Evolutionary conservation across 164 flowering plant genomes (phyloP).

Genomic region (Euptelea pleiosperma): DNA sequence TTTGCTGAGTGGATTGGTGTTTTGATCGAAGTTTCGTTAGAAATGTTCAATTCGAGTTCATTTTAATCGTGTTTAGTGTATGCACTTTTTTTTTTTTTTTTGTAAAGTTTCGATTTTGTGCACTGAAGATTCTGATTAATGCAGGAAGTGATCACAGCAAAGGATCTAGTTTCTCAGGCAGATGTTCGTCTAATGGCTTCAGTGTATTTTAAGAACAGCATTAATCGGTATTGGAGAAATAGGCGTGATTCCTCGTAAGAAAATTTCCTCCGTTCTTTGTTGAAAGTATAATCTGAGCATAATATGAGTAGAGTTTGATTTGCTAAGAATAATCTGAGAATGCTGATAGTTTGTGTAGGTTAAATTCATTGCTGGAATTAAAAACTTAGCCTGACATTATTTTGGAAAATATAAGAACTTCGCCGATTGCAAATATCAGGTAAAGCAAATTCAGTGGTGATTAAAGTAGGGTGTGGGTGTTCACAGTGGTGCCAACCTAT

Average conservation of each 20-base stretch:
- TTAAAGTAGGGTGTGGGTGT: too few species aligned
- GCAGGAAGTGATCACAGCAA: slow-evolving; percentile 84
- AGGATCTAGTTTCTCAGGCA: slow-evolving; percentile 61
- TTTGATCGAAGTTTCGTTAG: slow-evolving; percentile 1
- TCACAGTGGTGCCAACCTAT: too few species aligned
- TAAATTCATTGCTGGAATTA: neutral
- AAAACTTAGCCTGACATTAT: too few species aligned
- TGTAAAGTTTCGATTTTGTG: neutral
- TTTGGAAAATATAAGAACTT: too few species aligned
- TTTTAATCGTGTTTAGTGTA: neutral
- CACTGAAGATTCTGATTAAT: neutral
- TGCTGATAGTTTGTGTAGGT: neutral
- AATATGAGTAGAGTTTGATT: neutral
- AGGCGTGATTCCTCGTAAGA: slow-evolving; percentile 64
- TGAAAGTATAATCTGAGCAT: neutral
- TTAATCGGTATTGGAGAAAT: slow-evolving; percentile 80
- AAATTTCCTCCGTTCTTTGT: neutral
- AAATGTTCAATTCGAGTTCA: neutral
- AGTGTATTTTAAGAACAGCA: slow-evolving; percentile 81
- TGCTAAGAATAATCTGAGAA: neutral
- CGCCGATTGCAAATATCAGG: too few species aligned
- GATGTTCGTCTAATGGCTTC: slow-evolving; percentile 90
- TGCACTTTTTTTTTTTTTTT: too few species aligned
- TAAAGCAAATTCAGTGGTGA: too few species aligned
- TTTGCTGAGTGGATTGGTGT: neutral